Evolutionary conservation across 345 rosid species (phyloP), one percentile per base, ranked within the genome.

Genomic region (Microthlaspi erraticum): DNA sequence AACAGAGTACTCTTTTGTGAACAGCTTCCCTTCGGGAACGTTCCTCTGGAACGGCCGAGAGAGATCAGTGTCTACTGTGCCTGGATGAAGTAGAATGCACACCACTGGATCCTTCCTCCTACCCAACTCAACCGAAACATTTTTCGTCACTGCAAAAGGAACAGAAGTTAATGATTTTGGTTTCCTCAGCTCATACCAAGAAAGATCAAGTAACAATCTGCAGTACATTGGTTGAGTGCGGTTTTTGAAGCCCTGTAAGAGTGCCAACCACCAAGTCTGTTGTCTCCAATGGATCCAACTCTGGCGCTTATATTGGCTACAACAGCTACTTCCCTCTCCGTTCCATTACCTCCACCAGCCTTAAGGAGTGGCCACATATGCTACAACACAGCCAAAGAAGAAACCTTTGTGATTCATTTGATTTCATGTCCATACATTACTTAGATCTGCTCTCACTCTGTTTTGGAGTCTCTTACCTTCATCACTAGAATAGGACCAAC

Each of bases 361-460:
- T 85, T 91, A 50, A 93, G 85, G 71, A 93, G 94, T 56, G 97
- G 96, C 96, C 96, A 91, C 96, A 87, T 86, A 66, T 91, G 96
- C 98, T 93, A 85, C 64, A 44, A 68, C 38, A 81, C 1, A 79
- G 68, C 41, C n/a, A 33, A 72, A 79, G 64, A 71, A 26, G 63
- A 10, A 23, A 54, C 23, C 41, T 11, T 12, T 14, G 5, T 19
- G 8, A 17, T 62, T 34, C 33, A 7, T n/a, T 48, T 3, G 38
- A 55, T 23, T 1, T 26, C 23, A 60, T 12, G 14, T 1, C 2
- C 11, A 37, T 31, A 6, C 36, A 68, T 43, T 8, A 55, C 59
- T 59, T 37, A 46, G 36, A 45, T 57, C 4, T 14, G 1, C 31
- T 26, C 32, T 7, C 62, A 10, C 7, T 38, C 59, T 57, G 23